Conservation (phyloP, 495 filamentous ascomycete genomes). For the Diplogelasinospora grovesii region DNA sequence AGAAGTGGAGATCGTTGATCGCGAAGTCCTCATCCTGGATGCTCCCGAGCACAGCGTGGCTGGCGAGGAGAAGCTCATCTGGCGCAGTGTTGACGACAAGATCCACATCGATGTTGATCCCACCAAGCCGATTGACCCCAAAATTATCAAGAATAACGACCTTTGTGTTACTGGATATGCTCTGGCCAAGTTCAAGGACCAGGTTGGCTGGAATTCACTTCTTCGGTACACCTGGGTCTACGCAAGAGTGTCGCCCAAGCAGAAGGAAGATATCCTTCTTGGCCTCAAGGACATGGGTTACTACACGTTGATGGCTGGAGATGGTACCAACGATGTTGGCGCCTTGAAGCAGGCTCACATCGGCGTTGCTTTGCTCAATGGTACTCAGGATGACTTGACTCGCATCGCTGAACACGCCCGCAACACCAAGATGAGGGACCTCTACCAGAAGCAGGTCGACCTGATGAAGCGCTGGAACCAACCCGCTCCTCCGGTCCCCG, state of each 20-base stretch:
- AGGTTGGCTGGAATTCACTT: slow-evolving; percentile 62
- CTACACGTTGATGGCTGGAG: slow-evolving; percentile 97
- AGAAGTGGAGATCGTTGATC: slow-evolving; percentile 95
- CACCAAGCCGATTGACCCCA: slow-evolving; percentile 66
- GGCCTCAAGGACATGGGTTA: slow-evolving; percentile 95
- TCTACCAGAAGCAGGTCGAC: slow-evolving; percentile 90
- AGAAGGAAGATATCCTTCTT: slow-evolving; percentile 97
- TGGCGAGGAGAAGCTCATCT: slow-evolving; percentile 75
- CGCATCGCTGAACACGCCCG: slow-evolving; percentile 89
- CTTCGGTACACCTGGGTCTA: slow-evolving; percentile 95
- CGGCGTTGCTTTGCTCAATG: slow-evolving; percentile 92
- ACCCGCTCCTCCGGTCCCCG: slow-evolving; percentile 79
- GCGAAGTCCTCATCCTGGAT: slow-evolving; percentile 90
- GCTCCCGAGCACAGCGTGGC: slow-evolving; percentile 78
- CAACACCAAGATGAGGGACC: slow-evolving; percentile 93
- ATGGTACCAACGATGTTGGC: slow-evolving; percentile 97
- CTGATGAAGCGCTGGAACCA: slow-evolving; percentile 94
- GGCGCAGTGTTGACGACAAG: slow-evolving; percentile 93
- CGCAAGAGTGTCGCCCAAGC: slow-evolving; percentile 93
- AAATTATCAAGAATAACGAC: slow-evolving; percentile 82
- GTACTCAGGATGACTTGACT: slow-evolving; percentile 81
- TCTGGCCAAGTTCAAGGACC: slow-evolving; percentile 78
- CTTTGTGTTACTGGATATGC: slow-evolving; percentile 96
- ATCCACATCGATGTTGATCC: slow-evolving; percentile 82
- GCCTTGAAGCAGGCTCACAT: slow-evolving; percentile 98